Evolutionary conservation across 768 basidiomycete genomes (phyloP), one percentile per base, ranked within the genome.

Genomic region (Leccinum longicurvipes): DNA sequence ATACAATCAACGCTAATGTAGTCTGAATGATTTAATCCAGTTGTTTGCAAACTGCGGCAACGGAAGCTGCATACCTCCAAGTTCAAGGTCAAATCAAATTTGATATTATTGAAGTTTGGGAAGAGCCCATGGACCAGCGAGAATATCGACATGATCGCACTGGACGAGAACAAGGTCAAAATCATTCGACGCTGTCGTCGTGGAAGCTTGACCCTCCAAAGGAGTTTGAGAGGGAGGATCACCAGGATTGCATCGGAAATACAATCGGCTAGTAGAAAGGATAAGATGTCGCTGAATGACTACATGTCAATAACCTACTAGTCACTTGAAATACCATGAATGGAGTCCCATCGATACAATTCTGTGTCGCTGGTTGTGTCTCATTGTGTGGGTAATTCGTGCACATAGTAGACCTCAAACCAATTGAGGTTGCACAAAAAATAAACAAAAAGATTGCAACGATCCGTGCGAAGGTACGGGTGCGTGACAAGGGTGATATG

Each of bases 131-230:
- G 36, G 19, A 23, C 9, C 15, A 56, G 2, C 6, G 63, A 56
- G 42, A 41, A 44, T 9, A n/a, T 0, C 11, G 47, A 64, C 15
- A 64, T 4, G 47, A 58, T 47, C 9, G 41, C 47, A 47, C 56
- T 64, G 5, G 50, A 5, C 2, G 63, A 17, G 19, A 64, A 64
- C 17, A 54, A 28, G 34, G 36, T 51, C 15, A 65, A 9, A 29
- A 65, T 47, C 63, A 64, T 64, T 24, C 47, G 51, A 34, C 52
- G 63, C 24, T 61, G 60, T 42, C 54, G 21, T 28, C 3, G 21
- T 8, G 63, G 60, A 50, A 64, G 63, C 15, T 41, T 55, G 31
- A 61, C 44, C 11, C 24, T 47, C 63, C 60, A 56, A 28, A 64
- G 54, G 21, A 64, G 50, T 44, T 15, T 44, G 21, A 44, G 42